These are phyloP conservation scores for Pseudoturritis turrita DNA, from an alignment of 345 rosid species.

Conservation along the genomic window DNA sequence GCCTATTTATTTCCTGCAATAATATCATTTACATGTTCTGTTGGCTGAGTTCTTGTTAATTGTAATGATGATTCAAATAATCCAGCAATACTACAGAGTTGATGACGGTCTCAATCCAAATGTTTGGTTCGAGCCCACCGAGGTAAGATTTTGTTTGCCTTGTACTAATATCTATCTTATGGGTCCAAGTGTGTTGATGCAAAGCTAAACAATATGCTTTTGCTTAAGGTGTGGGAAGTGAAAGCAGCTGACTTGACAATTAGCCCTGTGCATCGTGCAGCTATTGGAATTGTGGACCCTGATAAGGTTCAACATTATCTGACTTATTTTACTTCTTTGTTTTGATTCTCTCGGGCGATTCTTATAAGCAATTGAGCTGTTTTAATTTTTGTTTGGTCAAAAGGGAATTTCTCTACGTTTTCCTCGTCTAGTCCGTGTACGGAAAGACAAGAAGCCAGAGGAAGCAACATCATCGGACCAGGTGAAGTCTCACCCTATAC, in stretches of 20 bases:
- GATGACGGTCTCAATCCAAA: conserved; percentile 67
- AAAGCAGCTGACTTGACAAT: conserved; percentile 97
- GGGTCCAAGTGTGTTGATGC: no score
- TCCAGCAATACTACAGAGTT: conserved; percentile 72
- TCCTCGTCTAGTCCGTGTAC: conserved; percentile 77
- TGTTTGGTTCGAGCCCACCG: conserved; percentile 90
- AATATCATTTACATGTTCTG: background rate
- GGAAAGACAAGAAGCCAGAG: conserved; percentile 84
- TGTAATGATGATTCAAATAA: background rate
- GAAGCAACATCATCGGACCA: conserved; percentile 76
- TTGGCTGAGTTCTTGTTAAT: background rate
- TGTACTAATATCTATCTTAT: background rate
- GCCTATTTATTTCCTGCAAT: background rate
- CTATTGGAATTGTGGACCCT: conserved; percentile 72
- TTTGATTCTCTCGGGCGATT: background rate
- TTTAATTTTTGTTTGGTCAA: background rate
- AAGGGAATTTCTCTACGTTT: conserved; percentile 88
- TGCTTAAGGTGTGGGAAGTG: conserved; percentile 89
- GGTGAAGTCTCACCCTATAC: conserved; percentile 40
- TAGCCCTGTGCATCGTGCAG: conserved; percentile 91
- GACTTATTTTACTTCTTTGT: background rate
- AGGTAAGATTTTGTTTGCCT: conserved; percentile 43
- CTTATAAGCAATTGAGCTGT: background rate
- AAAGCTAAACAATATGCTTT: background rate
- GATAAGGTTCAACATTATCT: conserved; percentile 56